phyloP scores from a whole-genome alignment of 2,329 filamentous ascomycete genomes.

The Plectosphaerella cucumerina region DNA sequence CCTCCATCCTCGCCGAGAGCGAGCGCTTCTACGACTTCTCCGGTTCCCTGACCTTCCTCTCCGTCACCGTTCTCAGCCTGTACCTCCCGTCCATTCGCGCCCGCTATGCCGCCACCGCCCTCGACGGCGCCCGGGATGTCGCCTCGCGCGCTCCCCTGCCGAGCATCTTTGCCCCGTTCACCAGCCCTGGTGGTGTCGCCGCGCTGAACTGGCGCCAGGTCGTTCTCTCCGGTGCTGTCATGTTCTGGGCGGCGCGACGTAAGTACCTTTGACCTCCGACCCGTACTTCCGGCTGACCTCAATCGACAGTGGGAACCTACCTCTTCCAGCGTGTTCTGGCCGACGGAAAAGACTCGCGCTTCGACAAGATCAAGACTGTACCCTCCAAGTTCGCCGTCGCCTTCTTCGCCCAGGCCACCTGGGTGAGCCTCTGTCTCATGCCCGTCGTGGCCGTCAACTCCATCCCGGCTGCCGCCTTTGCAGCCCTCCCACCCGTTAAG shows the following conservation, averaged over 20 bases:
- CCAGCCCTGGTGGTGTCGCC: conserved; percentile 31
- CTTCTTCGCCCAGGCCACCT: conserved; percentile 56
- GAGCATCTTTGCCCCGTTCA: conserved; percentile 39
- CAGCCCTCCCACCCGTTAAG: conserved; percentile 41
- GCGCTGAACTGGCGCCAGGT: conserved; percentile 57
- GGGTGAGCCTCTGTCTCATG: conserved; percentile 64
- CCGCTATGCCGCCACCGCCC: conserved; percentile 39
- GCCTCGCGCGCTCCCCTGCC: conserved; percentile 37
- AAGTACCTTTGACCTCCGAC: conserved; percentile 19
- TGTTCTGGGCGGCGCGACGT: conserved; percentile 59
- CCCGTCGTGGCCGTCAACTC: conserved; percentile 62
- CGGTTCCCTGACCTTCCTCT: conserved; percentile 62
- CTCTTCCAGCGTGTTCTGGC: conserved; percentile 58
- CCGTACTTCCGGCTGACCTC: conserved; percentile 1
- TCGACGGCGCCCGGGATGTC: conserved; percentile 13
- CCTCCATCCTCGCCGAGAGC: conserved; percentile 54
- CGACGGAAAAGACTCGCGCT: conserved; percentile 53
- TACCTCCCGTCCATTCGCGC: conserved; percentile 57
- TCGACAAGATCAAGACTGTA: conserved; percentile 34
- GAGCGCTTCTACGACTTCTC: conserved; percentile 68
- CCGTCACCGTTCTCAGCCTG: conserved; percentile 57
- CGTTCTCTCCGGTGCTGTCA: conserved; percentile 31
- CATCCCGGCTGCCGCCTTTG: conserved; percentile 49
- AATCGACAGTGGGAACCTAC: conserved; percentile 53
- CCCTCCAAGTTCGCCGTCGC: conserved; percentile 29